Base-by-base conservation (phyloP, 2,329 filamentous ascomycete species). In the Mycosphaerella sp. region DNA sequence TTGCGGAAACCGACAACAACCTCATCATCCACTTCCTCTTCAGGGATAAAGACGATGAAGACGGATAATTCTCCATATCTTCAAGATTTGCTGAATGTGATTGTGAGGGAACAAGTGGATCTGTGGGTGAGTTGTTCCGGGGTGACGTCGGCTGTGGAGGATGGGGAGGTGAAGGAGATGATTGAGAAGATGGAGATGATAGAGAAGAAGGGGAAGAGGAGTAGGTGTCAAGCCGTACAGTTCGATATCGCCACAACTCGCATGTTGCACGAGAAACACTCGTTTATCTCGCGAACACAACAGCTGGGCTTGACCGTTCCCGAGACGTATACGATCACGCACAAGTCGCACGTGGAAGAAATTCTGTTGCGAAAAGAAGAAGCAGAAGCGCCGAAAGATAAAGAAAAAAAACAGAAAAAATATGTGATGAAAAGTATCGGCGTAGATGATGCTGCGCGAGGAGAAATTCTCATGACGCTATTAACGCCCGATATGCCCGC, bases 71-170 rank as follows among this genome's bases (percentile, higher is more conserved):
- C n/a, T n/a, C n/a, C n/a, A n/a, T 88, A 89, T 60, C 73, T 79
- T 12, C 68, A 74, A 12, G 70, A 71, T 0, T 66, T 89, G 3
- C 64, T 86, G 1, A 68, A 79, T 7, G 75, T 89, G 21, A 73
- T 88, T 36, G 64, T 73, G 5, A 65, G 69, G 0, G 84, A 89
- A 56, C 72, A 75, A 0, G 76, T 87, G 4, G 79, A 87, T 50
- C 68, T 89, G 2, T 90, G 86, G 85, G 79, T 89, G 2, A 82
- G 80, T 16, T 87, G 85, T 60, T 87, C 85, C 0, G 82, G 81
- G n/a, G 80, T 85, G 7, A 75, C 78, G 1, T 80, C 78, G 0
- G 82, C 81, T 0, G 67, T 84, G 10, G 81, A 86, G 60, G 86
- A 89, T 63, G 85, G 80, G 0, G 67, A 77, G 32, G 83, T 82